A percentile compares a stretch with the other conserved stretches of the same genome.
Conservation (phyloP, 2,329 filamentous ascomycete species). For the Fusarium subtropicale region DNA sequence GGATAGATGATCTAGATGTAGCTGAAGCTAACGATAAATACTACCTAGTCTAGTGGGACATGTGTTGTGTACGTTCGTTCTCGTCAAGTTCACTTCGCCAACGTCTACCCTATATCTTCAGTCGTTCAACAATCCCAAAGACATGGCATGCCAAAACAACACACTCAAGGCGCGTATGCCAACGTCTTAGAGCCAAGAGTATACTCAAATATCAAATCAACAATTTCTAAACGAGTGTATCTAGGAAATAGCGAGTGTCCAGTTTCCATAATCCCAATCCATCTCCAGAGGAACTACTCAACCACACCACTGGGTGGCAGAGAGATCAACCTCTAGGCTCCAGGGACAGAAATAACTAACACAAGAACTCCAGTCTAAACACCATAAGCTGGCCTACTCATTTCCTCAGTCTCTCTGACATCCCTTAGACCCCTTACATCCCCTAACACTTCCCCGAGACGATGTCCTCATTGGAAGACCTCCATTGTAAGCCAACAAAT, state of each 20-base stretch:
- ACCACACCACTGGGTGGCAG: neutral
- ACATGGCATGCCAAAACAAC: neutral
- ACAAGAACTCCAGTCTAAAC: neutral
- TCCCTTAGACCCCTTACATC: no score
- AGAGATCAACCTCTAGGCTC: neutral
- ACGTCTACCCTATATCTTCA: neutral
- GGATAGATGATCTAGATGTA: neutral
- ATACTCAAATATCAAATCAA: neutral
- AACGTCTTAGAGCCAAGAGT: neutral
- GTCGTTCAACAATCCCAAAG: neutral
- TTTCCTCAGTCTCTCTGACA: neutral
- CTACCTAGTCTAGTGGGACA: no score
- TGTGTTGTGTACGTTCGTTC: neutral
- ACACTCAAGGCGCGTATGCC: fast-evolving
- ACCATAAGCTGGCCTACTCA: neutral
- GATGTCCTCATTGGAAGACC: neutral
- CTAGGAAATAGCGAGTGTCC: conserved; percentile 19
- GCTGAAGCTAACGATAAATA: neutral
- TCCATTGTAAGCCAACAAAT: conserved; percentile 63
- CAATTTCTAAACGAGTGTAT: neutral
- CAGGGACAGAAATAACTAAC: no score
- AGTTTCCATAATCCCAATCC: neutral
- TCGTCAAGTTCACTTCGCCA: no score
- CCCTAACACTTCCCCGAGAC: neutral
- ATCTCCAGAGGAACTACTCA: neutral